Evolutionary conservation across 805 yeast genomes (phyloP).

Genomic region (Wickerhamomyces xylosicus): DNA sequence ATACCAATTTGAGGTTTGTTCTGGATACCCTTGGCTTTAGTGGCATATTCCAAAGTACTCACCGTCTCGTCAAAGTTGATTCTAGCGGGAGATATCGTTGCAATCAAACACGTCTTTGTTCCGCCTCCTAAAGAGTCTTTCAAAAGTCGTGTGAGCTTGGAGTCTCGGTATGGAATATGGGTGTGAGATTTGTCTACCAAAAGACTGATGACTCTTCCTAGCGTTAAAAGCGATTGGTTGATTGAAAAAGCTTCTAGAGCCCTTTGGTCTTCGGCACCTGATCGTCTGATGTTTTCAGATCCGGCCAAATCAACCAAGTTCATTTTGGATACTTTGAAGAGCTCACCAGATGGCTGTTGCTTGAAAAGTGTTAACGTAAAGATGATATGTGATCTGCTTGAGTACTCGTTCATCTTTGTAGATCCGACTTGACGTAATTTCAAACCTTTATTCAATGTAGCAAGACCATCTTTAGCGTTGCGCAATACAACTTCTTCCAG

Average conservation of each 20-base stretch:
- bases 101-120: constrained; percentile 79
- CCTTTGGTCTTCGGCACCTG: constrained; percentile 79
- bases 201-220: constrained; percentile 82
- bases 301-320: constrained; percentile 94
- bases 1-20: constrained; percentile 60
- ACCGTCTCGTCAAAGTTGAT: constrained; percentile 71
- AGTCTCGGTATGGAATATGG: constrained; percentile 82
- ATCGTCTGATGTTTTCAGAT: constrained; percentile 77
- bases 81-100: constrained; percentile 79
- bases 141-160: constrained; percentile 62
- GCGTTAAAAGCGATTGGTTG: constrained; percentile 75
- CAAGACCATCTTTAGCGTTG: constrained; percentile 46
- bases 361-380: constrained; percentile 54
- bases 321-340: constrained; percentile 54
- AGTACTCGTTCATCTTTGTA: constrained; percentile 63
- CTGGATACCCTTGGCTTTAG: constrained; percentile 72
- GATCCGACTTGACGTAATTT: constrained; percentile 55
- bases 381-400: constrained; percentile 71
- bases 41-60: constrained; percentile 81
- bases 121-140: constrained; percentile 84
- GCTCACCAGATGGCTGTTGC: constrained; percentile 33
- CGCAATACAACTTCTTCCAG: constrained; percentile 50
- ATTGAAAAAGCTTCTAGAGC: constrained; percentile 93
- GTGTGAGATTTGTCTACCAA: constrained; percentile 47
- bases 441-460: constrained; percentile 45